phyloP scores from a whole-genome alignment of 495 filamentous ascomycete species.

The Aspergillus egyptiacus region DNA sequence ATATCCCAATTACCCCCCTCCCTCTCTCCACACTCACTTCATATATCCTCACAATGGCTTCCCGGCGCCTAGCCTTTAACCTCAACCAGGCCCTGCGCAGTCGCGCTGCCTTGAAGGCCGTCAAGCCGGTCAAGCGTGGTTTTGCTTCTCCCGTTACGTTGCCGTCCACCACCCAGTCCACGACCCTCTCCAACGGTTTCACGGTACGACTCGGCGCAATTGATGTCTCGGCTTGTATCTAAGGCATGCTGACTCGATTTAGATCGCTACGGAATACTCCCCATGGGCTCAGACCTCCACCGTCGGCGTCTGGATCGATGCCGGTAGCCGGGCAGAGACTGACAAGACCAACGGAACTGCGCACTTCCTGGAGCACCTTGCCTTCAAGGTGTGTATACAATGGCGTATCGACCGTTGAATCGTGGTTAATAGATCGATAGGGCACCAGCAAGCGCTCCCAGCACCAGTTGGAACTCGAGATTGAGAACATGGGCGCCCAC shows the following conservation, averaged over 20 bases:
- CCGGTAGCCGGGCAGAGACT: conserved; percentile 95
- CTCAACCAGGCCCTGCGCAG: conserved; percentile 79
- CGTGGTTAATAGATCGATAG: conserved; percentile 31
- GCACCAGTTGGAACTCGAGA: conserved; percentile 96
- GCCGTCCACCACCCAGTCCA: conserved; percentile 80
- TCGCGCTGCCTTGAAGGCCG: conserved; percentile 66
- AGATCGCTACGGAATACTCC: conserved; percentile 97
- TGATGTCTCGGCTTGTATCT: conserved; percentile 21
- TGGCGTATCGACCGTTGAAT: conserved; percentile 13
- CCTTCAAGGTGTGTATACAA: conserved; percentile 80
- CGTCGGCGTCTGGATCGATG: conserved; percentile 98
- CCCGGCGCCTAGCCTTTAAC: conserved; percentile 84
- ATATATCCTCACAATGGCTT: conserved; percentile 66
- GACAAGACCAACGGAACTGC: conserved; percentile 98
- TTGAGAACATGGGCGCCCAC: conserved; percentile 99
- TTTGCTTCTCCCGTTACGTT: conserved; percentile 76
- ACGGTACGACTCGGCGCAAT: conserved; percentile 58
- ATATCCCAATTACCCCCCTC: conserved; percentile 30
- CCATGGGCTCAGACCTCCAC: conserved; percentile 98
- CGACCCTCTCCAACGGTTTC: conserved; percentile 92
- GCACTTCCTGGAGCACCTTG: conserved; percentile 98
- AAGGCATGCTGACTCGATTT: conserved; percentile 35
- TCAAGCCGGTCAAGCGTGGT: conserved; percentile 69
- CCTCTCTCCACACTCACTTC: conserved; percentile 21
- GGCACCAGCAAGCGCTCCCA: conserved; percentile 90